Percentiles rank a stretch among this genome's conserved stretches.
phyloP scores from a whole-genome alignment of 257 asterid genomes.

The Nemophila menziesii region DNA sequence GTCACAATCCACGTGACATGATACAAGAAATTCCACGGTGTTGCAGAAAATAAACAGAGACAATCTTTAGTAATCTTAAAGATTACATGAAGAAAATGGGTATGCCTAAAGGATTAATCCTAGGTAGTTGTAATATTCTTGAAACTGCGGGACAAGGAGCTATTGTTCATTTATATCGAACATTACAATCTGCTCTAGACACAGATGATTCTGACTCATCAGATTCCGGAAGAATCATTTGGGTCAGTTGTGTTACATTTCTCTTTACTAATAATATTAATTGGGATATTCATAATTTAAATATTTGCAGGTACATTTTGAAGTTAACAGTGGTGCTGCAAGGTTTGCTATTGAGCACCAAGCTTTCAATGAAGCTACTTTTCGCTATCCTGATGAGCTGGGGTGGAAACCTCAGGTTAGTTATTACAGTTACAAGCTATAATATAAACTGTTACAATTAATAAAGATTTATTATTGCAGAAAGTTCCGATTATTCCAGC shows the following conservation, averaged over 20 bases:
- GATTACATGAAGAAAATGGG: conserved; percentile 64
- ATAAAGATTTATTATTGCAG: too few species aligned
- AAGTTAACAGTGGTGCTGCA: conserved; percentile 93
- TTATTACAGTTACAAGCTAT: too few species aligned
- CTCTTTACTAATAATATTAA: too few species aligned
- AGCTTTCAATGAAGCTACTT: conserved; percentile 92
- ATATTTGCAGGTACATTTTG: conserved; percentile 72
- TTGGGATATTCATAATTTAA: too few species aligned
- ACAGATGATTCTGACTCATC: conserved; percentile 30
- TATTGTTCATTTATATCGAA: conserved; percentile 57
- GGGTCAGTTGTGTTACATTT: conserved; percentile 64
- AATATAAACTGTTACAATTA: too few species aligned
- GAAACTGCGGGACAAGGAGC: conserved; percentile 95
- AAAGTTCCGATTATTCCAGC: conserved; percentile 39
- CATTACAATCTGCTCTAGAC: conserved; percentile 55
- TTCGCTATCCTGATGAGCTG: conserved; percentile 96
- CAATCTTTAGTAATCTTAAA: conserved; percentile 59
- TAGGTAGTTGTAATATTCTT: conserved; percentile 81
- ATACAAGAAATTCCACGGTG: conserved; percentile 80
- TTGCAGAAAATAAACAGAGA: conserved; percentile 87
- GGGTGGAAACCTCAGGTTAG: conserved; percentile 98
- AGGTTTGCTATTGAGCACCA: conserved; percentile 84
- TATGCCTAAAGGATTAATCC: conserved; percentile 65
- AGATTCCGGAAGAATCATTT: too few species aligned
- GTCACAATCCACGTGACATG: conserved; percentile 85